These are phyloP conservation scores for Fusarium armeniacum DNA, from an alignment of 2,329 filamentous ascomycete genomes.

Conservation along the genomic window DNA sequence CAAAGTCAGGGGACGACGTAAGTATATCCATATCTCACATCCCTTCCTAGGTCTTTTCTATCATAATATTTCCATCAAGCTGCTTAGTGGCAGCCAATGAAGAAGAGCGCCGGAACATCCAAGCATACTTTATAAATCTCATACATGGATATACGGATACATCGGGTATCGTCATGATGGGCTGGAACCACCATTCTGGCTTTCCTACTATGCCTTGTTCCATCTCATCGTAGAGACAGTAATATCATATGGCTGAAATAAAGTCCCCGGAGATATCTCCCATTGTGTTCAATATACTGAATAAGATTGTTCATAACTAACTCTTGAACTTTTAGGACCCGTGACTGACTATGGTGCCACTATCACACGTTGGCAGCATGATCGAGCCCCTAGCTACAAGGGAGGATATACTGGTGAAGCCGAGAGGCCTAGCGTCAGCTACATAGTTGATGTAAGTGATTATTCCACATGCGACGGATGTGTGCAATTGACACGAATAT, in stretches of 20 bases:
- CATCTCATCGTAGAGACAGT: not conserved
- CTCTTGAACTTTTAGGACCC: constrained; percentile 69
- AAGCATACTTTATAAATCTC: not conserved
- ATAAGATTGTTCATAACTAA: constrained; percentile 41
- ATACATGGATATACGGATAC: not conserved
- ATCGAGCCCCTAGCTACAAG: constrained; percentile 78
- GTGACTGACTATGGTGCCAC: constrained; percentile 95
- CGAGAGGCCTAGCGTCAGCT: constrained; percentile 89
- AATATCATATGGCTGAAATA: not conserved
- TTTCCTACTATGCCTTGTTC: not conserved
- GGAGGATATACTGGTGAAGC: constrained; percentile 78
- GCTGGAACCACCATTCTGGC: not conserved
- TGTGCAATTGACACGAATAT: constrained; percentile 36
- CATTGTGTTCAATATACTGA: constrained; percentile 20
- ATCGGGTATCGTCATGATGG: not conserved
- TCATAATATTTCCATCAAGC: constrained; percentile 4
- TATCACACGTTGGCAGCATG: constrained; percentile 90
- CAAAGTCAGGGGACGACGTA: constrained; percentile 67
- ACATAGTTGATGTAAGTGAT: constrained; percentile 83
- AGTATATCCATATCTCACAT: constrained; percentile 51
- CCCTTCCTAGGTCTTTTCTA: constrained; percentile 6
- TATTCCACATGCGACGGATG: not conserved
- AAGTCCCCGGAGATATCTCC: not conserved
- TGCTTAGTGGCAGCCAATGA: constrained; percentile 35
- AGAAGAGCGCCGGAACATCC: not conserved